phyloP scores from a whole-genome alignment of 805 yeast species.

The Candida oleophila region DNA sequence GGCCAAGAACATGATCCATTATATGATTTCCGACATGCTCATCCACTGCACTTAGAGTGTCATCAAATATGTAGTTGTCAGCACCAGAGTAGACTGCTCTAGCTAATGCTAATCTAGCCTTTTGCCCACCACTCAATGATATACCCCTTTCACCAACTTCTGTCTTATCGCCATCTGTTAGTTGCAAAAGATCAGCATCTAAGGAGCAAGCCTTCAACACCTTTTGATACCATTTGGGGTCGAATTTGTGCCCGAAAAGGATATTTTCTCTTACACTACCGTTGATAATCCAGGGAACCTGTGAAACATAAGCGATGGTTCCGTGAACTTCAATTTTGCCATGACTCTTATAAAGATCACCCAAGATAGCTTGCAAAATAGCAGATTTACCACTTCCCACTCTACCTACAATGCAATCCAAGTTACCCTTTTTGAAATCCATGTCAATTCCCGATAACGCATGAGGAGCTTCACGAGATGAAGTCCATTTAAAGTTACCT shows the following conservation, averaged over 20 bases:
- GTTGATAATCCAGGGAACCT: constrained; percentile 96
- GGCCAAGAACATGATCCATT: constrained; percentile 78
- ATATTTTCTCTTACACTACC: constrained; percentile 91
- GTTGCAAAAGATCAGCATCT: constrained; percentile 66
- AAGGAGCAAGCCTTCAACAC: constrained; percentile 90
- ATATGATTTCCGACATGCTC: constrained; percentile 93
- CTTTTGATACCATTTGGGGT: constrained; percentile 73
- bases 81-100: constrained; percentile 95
- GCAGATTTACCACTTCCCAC: constrained; percentile 95
- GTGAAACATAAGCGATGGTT: constrained; percentile 83
- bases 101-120: constrained; percentile 91
- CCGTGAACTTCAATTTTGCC: constrained; percentile 81
- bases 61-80: constrained; percentile 87
- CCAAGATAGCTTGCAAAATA: constrained; percentile 74
- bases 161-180: constrained; percentile 89
- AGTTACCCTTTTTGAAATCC: constrained; percentile 67
- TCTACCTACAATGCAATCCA: constrained; percentile 82
- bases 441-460: constrained; percentile 65
- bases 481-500: constrained; percentile 80
- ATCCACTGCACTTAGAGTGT: constrained; percentile 94
- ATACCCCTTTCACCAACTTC: constrained; percentile 97
- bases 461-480: constrained; percentile 53
- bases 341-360: constrained; percentile 72
- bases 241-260: constrained; percentile 83
- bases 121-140: constrained; percentile 95